Percentiles rank a stretch among this genome's conserved stretches.
These are phyloP conservation scores for Rhinocladiella similis DNA, from an alignment of 2,329 filamentous ascomycete genomes.

Conservation along the genomic window DNA sequence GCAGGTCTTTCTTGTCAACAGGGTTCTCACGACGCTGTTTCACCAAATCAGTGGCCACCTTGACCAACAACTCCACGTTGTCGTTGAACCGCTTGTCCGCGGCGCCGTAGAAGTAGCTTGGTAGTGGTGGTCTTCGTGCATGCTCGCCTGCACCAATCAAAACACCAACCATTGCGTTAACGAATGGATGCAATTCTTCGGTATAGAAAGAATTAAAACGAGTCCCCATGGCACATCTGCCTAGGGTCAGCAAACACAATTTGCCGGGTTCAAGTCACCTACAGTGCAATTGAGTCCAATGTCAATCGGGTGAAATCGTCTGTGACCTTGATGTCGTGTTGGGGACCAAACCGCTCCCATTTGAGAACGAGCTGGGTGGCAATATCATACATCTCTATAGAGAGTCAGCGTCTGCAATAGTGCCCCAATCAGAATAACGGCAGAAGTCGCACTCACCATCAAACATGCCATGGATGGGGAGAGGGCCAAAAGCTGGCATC, in stretches of 20 bases:
- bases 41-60: constrained; percentile 50
- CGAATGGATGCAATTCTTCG: constrained; percentile 68
- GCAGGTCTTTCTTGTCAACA: constrained; percentile 55
- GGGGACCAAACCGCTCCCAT: constrained; percentile 52
- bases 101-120: constrained; percentile 31
- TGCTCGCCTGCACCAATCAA: constrained; percentile 56
- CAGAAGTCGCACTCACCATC: constrained; percentile 25
- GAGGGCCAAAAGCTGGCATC: constrained; percentile 49
- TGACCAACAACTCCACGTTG: constrained; percentile 19
- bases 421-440: no score
- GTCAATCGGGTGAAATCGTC: constrained; percentile 73
- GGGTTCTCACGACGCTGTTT: constrained; percentile 54
- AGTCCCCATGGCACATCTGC: constrained; percentile 63
- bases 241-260: not conserved
- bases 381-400: constrained; percentile 31
- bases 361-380: constrained; percentile 41
- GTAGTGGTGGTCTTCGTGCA: constrained; percentile 48
- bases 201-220: constrained; percentile 75
- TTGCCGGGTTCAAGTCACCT: not conserved
- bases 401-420: constrained; percentile 22
- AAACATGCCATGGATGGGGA: constrained; percentile 44
- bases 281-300: constrained; percentile 68
- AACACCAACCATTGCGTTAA: constrained; percentile 65
- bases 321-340: constrained; percentile 57
- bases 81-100: constrained; percentile 10